Evolutionary conservation across 805 yeast genomes (phyloP).

Genomic region (Candida multigemmis): DNA sequence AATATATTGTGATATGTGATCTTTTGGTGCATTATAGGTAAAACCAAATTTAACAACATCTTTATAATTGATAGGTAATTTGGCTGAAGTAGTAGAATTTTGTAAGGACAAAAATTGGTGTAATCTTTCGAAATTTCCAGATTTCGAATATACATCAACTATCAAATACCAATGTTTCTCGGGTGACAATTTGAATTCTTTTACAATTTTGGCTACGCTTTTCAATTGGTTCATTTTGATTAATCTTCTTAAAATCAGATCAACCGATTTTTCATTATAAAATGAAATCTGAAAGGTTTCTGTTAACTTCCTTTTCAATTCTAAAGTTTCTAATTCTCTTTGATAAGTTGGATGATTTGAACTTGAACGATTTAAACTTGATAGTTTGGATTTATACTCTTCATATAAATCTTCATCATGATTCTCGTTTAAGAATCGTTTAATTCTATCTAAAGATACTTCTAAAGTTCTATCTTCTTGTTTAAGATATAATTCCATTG

Average conservation of each 20-base stretch:
- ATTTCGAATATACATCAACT: constrained; percentile 16
- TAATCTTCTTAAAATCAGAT: constrained; percentile 15
- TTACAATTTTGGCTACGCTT: constrained; percentile 18
- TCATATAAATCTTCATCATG: constrained; percentile 11
- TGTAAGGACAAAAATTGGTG: constrained; percentile 16
- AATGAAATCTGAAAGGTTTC: constrained; percentile 26
- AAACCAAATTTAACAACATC: constrained; percentile 51
- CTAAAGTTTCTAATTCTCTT: constrained; percentile 21
- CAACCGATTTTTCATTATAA: constrained; percentile 15
- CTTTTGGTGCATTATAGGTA: constrained; percentile 40
- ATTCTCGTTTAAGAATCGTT: constrained; percentile 8
- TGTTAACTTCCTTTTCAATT: constrained; percentile 19
- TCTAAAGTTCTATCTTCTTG: constrained; percentile 20
- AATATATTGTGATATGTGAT: constrained; percentile 55
- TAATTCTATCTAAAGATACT: constrained; percentile 9
- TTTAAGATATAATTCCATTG: constrained; percentile 18
- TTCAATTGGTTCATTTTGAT: constrained; percentile 29
- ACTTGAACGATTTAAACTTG: no score
- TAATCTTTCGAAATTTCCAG: constrained; percentile 23
- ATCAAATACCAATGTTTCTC: constrained; percentile 27
- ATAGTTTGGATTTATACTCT: constrained; percentile 14
- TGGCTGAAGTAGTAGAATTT: constrained; percentile 18
- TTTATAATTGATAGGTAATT: constrained; percentile 65
- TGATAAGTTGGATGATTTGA: no score
- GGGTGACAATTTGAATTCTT: constrained; percentile 20